Evolutionary conservation across 257 asterid genomes (phyloP).

Genomic region (Hygrophila difformis): DNA sequence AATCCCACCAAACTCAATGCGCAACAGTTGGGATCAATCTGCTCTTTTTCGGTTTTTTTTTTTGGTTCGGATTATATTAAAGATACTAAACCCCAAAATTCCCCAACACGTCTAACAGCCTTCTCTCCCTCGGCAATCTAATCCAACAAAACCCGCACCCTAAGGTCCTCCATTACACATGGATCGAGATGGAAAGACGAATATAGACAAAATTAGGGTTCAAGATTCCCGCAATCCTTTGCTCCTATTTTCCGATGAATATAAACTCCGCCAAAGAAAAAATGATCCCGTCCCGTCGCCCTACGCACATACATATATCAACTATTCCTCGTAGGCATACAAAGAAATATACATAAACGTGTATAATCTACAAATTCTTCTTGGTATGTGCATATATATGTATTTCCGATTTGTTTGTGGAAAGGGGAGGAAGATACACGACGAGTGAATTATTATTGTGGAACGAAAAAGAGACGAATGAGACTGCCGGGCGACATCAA

Average conservation of each 20-base stretch:
- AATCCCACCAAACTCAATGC: slow-evolving; percentile 13
- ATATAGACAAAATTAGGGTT: slow-evolving; percentile 3
- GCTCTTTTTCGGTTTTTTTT: slow-evolving; percentile 7
- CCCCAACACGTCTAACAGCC: slow-evolving; percentile 1
- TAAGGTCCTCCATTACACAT: slow-evolving; percentile 20
- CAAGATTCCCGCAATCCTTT: slow-evolving; percentile 4
- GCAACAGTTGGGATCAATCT: not conserved
- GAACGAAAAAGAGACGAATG: too few species aligned
- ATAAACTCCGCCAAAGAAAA: slow-evolving; percentile 7
- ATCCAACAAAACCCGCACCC: slow-evolving; percentile 13
- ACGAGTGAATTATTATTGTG: too few species aligned
- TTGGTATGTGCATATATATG: slow-evolving; percentile 10
- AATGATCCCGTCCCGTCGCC: not conserved
- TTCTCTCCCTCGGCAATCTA: slow-evolving; percentile 15
- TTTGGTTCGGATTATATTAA: slow-evolving; percentile 12
- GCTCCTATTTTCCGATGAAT: slow-evolving; percentile 25
- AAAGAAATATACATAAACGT: too few species aligned
- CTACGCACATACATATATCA: slow-evolving; percentile 14
- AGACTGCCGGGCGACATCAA: too few species aligned
- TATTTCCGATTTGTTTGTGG: not conserved
- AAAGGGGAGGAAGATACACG: too few species aligned
- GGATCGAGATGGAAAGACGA: not conserved
- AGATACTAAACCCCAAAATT: slow-evolving; percentile 10
- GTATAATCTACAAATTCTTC: not conserved
- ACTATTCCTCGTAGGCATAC: not conserved